phyloP scores from a whole-genome alignment of 208 protist species.

The Naegleria lovaniensis region DNA sequence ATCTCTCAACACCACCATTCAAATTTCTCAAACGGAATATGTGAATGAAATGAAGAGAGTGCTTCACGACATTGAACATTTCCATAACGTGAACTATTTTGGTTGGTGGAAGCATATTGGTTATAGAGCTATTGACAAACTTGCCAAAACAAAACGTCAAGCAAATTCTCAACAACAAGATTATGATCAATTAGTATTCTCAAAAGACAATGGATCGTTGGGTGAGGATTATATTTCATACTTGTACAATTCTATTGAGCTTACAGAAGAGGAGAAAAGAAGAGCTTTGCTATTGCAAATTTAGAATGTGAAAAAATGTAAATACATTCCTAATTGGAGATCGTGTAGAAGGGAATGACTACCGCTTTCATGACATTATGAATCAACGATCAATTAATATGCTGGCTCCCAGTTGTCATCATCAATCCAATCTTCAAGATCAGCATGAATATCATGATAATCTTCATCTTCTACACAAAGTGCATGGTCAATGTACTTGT shows the following conservation, averaged over 20 bases:
- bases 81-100: not conserved
- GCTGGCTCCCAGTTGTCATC: not conserved
- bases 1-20: not conserved
- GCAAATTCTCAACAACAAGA: not conserved
- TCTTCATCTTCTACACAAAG: not conserved
- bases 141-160: not conserved
- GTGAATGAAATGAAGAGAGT: not conserved
- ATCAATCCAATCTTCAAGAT: not conserved
- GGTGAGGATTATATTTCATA: not conserved
- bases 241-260: not conserved
- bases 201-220: not conserved
- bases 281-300: not conserved
- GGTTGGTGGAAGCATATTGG: not conserved
- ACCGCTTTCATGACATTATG: too few relatives aligned
- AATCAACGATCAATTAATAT: too few relatives aligned
- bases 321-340: too few relatives aligned
- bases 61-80: not conserved
- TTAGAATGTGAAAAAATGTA: too few relatives aligned
- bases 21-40: not conserved
- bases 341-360: too few relatives aligned
- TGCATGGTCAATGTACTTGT: not conserved
- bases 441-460: not conserved
- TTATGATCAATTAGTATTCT: not conserved
- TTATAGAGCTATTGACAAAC: not conserved
- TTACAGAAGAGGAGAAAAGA: not conserved